Percentiles rank a stretch among this genome's conserved stretches.
These are phyloP conservation scores for Mariannaea elegans DNA, from an alignment of 2,329 filamentous ascomycete genomes.

Conservation along the genomic window DNA sequence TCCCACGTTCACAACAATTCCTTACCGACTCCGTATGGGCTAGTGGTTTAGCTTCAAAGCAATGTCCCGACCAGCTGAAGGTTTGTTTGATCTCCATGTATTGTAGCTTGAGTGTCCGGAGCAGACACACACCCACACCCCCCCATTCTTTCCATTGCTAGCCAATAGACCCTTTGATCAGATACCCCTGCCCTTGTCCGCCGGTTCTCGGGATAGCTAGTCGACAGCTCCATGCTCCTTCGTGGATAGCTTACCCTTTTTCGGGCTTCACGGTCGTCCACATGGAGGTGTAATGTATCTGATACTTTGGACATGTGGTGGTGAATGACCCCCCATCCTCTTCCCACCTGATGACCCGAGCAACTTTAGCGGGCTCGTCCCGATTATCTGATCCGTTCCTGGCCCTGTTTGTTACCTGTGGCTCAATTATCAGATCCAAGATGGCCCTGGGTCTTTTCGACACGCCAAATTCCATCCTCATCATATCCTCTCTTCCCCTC, in stretches of 20 bases:
- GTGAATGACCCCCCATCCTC: not conserved
- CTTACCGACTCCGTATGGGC: slow-evolving; percentile 33
- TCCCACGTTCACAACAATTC: slow-evolving; percentile 37
- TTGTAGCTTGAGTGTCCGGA: too few relatives aligned
- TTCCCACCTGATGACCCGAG: not conserved
- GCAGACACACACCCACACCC: too few relatives aligned
- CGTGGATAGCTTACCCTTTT: too few relatives aligned
- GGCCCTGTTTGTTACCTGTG: not conserved
- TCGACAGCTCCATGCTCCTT: too few relatives aligned
- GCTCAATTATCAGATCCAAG: slow-evolving; percentile 23
- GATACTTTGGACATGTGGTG: not conserved
- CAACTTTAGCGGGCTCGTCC: not conserved
- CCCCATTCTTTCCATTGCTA: not conserved
- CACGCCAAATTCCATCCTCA: not conserved
- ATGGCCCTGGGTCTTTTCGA: not conserved
- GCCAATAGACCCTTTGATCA: too few relatives aligned
- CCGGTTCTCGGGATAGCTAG: not conserved
- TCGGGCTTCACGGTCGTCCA: not conserved
- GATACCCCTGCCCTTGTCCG: too few relatives aligned
- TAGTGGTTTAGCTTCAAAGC: slow-evolving; percentile 32
- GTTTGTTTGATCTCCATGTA: slow-evolving; percentile 8
- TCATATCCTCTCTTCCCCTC: not conserved
- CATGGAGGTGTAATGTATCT: not conserved
- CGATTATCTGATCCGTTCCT: slow-evolving; percentile 26
- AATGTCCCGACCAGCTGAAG: slow-evolving; percentile 18